Base-by-base conservation (phyloP, 2,329 filamentous ascomycete species). In the Cadophora malorum region DNA sequence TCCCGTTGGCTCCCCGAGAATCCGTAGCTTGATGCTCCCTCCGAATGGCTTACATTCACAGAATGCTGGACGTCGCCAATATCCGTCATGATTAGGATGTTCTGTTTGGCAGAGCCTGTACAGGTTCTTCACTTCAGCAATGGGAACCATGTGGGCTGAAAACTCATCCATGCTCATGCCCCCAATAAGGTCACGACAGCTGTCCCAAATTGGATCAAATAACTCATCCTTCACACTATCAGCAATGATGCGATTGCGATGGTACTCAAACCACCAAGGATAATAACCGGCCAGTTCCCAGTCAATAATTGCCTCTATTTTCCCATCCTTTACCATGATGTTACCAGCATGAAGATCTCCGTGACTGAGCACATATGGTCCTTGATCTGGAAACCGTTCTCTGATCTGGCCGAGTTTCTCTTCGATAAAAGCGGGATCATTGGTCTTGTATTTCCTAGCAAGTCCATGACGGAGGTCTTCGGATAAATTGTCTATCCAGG, bases 181-280 rank as follows among this genome's bases (percentile, higher is more conserved):
- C 10, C 14, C 12, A 60, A 5, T 16, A 10, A 69, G 45, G 14
- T 61, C 53, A 50, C 1, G 23, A 7, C 3, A 3, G n/a, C 12
- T 21, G 2, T n/a, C 5, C 66, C 61, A 70, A 14, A 70, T 21
- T 63, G 61, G 55, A 4, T 41, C 38, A 6, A 63, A 56, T 5
- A 70, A 35, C 55, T 67, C 64, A 14, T 61, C 52, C 16, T 31
- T 61, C 3, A 52, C 23, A 47, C 49, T 6, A 10, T 19, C 19
- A 19, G 10, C 35, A 9, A 21, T 9, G 4, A 21, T 21, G 7
- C 21, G 19, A 23, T 19, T 56, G 3, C 67, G 41, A 31, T 45
- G 68, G 12, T 65, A 59, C 74, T 85, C 71, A 78, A 76, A 80
- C 79, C 78, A 82, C 25, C 77, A 78, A n/a, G 79, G 80, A 38